These are phyloP conservation scores for Aspergillus fischeri DNA, from an alignment of 2,329 filamentous ascomycete genomes.

Conservation along the genomic window DNA sequence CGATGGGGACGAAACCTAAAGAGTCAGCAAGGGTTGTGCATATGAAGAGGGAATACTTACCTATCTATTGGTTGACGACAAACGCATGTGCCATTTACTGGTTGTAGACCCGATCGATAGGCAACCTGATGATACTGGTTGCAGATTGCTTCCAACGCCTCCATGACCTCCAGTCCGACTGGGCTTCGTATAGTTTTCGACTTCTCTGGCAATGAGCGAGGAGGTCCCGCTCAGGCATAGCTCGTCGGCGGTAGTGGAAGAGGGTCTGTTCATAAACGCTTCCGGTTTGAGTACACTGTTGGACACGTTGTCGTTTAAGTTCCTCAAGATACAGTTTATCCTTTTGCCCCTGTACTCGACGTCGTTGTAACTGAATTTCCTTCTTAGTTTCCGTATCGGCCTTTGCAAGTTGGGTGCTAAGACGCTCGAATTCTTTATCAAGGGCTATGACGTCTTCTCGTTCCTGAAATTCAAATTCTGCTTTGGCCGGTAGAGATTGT, in stretches of 20 bases:
- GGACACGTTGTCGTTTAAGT: neutral
- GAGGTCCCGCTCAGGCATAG: constrained; percentile 13
- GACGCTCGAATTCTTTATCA: neutral
- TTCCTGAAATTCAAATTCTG: too few relatives aligned
- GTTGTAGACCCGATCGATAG: constrained; percentile 4
- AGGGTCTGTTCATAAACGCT: constrained; percentile 6
- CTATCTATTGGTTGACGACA: constrained; percentile 5
- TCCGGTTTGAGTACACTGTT: neutral
- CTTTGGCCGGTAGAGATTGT: too few relatives aligned
- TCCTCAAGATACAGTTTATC: constrained; percentile 2
- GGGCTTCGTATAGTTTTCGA: constrained; percentile 4
- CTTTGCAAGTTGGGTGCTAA: neutral
- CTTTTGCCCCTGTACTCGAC: neutral
- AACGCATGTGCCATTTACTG: constrained; percentile 2
- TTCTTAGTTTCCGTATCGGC: neutral
- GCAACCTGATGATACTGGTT: neutral
- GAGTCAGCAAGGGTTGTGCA: constrained; percentile 1
- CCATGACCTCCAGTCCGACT: constrained; percentile 1
- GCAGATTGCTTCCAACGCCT: constrained; percentile 9
- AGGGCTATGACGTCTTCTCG: constrained; percentile 3
- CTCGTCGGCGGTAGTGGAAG: constrained; percentile 8
- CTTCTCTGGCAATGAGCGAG: constrained; percentile 8
- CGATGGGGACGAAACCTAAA: constrained; percentile 6
- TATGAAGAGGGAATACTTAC: constrained; percentile 2
- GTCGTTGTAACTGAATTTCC: neutral